Evolutionary conservation across 2,329 filamentous ascomycete species (phyloP).

Genomic region (Lecanosticta acicola): DNA sequence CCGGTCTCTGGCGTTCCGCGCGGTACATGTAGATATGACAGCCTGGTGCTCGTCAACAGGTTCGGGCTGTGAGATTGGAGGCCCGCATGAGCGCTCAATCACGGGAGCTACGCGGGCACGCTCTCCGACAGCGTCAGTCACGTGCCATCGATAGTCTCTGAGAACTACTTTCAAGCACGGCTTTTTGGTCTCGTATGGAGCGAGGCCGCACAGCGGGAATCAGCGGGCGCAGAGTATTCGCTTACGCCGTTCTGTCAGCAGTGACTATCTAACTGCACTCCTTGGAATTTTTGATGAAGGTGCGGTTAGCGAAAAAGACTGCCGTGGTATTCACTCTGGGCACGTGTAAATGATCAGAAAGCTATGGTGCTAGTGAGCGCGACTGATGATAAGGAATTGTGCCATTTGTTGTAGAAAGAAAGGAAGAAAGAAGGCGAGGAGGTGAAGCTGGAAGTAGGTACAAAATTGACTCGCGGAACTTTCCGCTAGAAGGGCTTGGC

Average conservation of each 20-base stretch:
- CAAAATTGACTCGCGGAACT: slow-evolving; percentile 8
- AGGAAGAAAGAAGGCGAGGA: slow-evolving; percentile 15
- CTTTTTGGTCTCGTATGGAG: no score
- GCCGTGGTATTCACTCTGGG: slow-evolving; percentile 65
- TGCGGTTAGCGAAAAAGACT: slow-evolving; percentile 98
- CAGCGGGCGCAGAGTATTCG: no score
- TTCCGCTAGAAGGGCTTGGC: slow-evolving; percentile 1
- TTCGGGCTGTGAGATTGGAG: not conserved
- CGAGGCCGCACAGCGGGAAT: no score
- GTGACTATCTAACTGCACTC: slow-evolving; percentile 95
- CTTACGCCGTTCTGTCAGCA: slow-evolving; percentile 59
- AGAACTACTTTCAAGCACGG: no score
- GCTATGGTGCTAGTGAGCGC: slow-evolving; percentile 56
- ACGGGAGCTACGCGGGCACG: no score
- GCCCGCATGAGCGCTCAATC: no score
- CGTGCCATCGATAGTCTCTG: no score
- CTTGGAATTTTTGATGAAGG: slow-evolving; percentile 59
- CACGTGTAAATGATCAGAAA: slow-evolving; percentile 89
- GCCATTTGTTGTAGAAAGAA: slow-evolving; percentile 48
- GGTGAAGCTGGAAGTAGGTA: slow-evolving; percentile 9
- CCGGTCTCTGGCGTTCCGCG: not conserved
- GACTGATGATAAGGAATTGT: slow-evolving; percentile 94
- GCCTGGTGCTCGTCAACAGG: not conserved
- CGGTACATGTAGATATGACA: not conserved
- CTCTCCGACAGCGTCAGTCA: no score